Base-by-base conservation (phyloP, 148 eudicot genomes). In the Diospyros kaki region DNA sequence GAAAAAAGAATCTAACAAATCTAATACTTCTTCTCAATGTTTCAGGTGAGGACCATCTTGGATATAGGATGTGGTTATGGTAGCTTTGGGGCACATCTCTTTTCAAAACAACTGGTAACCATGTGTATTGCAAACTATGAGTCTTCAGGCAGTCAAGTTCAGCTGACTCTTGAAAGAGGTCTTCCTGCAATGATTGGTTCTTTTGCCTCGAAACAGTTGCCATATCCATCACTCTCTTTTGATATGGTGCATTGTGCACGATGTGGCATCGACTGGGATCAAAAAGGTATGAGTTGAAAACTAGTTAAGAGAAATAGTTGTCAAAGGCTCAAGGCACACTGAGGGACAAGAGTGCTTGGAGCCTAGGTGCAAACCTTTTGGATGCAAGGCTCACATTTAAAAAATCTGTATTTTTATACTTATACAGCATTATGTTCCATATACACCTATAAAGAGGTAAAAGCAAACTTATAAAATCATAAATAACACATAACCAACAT, bases 51-150 rank as follows among this genome's bases (percentile, higher is more conserved):
- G 82, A 91, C 81, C 62, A 81, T 93, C 75, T 83, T 93, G 80
- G 98, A 93, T 75, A 88, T 93, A 84, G 98, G 93, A 79, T 93
- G 98, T 79, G 98, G 98, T 44, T 93, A 85, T 82, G 98, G 98
- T 80, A 91, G 92, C 79, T 89, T 93, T 87, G 98, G 98, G 56
- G 98, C 98, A 39, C 94, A 89, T 83, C 89, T 93, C 18, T 89
- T 84, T 78, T 88, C 94, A 68, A 85, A 86, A 51, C 84, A 93
- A 74, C 66, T 93, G 50, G 81, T 93, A 73, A 93, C 98, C 50
- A 91, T 88, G 93, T 93, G 98, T 79, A 73, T 91, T 74, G 98
- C 98, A 58, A 88, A 91, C 73, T 91, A 89, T 68, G 98, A 93
- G 84, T 85, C 93, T 81, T 91, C 98, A 52, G 98, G 98, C 46